Base-by-base conservation (phyloP, 768 basidiomycete genomes). In the Boletus eberwhitei region DNA sequence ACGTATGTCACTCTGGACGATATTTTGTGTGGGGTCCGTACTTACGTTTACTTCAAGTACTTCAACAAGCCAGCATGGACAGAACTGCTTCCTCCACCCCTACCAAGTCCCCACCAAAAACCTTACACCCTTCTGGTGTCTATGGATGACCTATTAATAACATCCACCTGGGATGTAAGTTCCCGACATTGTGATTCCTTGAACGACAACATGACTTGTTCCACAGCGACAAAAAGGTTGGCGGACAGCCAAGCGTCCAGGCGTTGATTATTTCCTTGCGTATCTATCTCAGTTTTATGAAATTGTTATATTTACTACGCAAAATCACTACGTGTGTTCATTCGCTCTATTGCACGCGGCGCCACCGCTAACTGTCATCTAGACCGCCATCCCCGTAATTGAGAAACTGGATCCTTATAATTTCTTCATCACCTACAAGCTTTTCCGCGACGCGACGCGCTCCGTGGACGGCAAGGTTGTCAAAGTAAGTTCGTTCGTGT, bases 241-340 rank as follows among this genome's bases (percentile, higher is more conserved):
- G 96, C 79, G 93, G 60, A 98, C 96, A 4, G 96, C 95, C 6
- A 99, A 98, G 74, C 85, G 97, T 34, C 96, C 97, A 1, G 97
- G 97, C 5, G 90, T 94, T 16, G 97, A 99, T 68, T 98, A 99
- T 74, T 99, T 99, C 82, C 79, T 99, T 34, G 95, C 84, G 26
- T 99, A 99, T 70, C 83, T 99, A 45, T 92, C 93, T 0, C 96
- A 98, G 66, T 99, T 98, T 76, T 99, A 93, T 69, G 97, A 99
- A 76, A 84, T 98, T 53, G 96, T 98, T 34, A 78, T 99, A 50
- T 99, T 98, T 75, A 98, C 95, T 11, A 81, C 86, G 17, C 93
- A 96, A 73, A 82, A 90, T 52, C 78, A 82, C 64, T 98, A 96
- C 71, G 95, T 96, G 60, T 46, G 90, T 80, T 36, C 37, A 31